Evolutionary conservation across 495 filamentous ascomycete genomes (phyloP).

Genomic region (Trichoderma orchidacearum): DNA sequence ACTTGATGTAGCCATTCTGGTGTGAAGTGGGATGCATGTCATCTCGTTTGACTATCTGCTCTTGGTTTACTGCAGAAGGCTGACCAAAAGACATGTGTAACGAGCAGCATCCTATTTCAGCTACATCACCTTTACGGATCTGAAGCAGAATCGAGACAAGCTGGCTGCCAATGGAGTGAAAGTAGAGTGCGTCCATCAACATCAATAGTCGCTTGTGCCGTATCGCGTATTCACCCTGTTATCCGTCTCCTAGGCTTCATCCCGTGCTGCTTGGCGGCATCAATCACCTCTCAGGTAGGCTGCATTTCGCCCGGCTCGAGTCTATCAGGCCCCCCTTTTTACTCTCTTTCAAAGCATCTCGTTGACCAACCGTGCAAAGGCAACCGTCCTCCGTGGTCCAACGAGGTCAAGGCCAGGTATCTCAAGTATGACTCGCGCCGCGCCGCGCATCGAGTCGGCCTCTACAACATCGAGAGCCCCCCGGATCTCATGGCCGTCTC

Average conservation of each 20-base stretch:
- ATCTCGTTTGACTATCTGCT: too few species aligned
- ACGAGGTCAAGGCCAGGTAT: constrained; percentile 52
- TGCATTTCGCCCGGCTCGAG: neutral
- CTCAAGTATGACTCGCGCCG: constrained; percentile 37
- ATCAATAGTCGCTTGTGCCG: neutral
- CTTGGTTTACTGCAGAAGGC: neutral
- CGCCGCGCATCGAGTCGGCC: constrained; percentile 39
- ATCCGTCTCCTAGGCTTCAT: constrained; percentile 39
- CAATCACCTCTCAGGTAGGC: constrained; percentile 46
- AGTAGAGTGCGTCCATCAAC: constrained; percentile 37
- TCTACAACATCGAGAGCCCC: constrained; percentile 24
- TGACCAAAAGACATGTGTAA: neutral
- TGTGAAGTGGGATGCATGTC: too few species aligned
- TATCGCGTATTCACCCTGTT: neutral
- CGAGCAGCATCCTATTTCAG: constrained; percentile 53
- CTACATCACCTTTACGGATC: constrained; percentile 46
- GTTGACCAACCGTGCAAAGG: constrained; percentile 20
- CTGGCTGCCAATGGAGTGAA: constrained; percentile 44
- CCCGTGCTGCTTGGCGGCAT: constrained; percentile 66
- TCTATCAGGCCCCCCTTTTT: neutral
- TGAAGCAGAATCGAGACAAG: constrained; percentile 36
- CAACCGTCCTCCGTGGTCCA: constrained; percentile 61
- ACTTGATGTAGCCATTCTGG: too few species aligned
- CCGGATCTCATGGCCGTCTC: constrained; percentile 21
- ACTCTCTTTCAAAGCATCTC: neutral